Evolutionary conservation across 352 stramenopile genomes (phyloP), one percentile per base, ranked within the genome.

Genomic region (Phytophthora pluvialis): DNA sequence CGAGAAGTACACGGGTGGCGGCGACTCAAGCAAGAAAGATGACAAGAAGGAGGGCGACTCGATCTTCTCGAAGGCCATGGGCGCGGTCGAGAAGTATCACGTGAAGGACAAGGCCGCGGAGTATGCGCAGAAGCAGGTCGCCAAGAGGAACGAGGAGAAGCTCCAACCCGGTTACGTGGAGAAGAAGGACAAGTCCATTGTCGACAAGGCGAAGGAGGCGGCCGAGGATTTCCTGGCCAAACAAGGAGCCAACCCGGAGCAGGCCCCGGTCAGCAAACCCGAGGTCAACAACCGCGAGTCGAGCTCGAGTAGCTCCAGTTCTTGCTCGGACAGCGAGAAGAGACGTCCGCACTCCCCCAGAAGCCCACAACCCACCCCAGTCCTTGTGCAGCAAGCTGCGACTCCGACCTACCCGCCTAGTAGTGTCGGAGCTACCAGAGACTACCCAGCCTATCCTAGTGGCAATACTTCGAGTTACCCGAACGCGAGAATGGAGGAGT

Each of bases 71-170:
- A 69, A 73, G 15, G 65, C 60, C 2, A 61, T 66, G 29, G 60
- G 45, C 29, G 53, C 46, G 12, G 55, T 62, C 9, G 65, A 73
- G 13, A 70, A 73, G 45, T 73, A 73, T 15, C 64, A 73, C 15
- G 59, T 62, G 4, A 73, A 73, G 59, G 64, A 73, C 5, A 73
- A 73, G 42, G 52, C 53, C 13, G 59, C 45, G 29, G 59, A 70
- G 48, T 73, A 53, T 36, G 65, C 65, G 0, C 59, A 73, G 60
- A 69, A 73, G 35, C 58, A 65, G 3, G 59, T 73, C 0, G 32
- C 39, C 9, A 71, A 71, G 43, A 43, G 63, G 9, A 59, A 65
- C n/a, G 58, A 72, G 57, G 38, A 64, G 44, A 70, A 70, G 10
- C 32, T 38, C 21, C 45, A 65, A 51, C 38, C 53, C 33, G 55